phyloP scores from a whole-genome alignment of 2,329 filamentous ascomycete species.

The Sporothrix mexicana region DNA sequence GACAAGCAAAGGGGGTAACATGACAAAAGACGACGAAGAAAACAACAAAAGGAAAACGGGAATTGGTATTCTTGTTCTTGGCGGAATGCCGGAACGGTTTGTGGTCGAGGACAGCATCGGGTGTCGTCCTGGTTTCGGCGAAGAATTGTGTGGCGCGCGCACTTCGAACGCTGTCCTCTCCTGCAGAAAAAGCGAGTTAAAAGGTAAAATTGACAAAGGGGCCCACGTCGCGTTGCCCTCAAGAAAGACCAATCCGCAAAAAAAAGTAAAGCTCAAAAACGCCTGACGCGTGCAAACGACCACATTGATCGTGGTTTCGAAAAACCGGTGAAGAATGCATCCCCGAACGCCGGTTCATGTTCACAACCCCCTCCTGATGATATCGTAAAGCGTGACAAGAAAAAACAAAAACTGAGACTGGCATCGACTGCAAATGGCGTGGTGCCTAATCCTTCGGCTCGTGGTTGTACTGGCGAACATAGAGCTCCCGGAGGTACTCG shows the following conservation, averaged over 20 bases:
- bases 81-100: not conserved
- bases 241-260: not conserved
- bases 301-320: slow-evolving; percentile 14
- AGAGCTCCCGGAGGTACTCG: slow-evolving; percentile 62
- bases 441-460: slow-evolving; percentile 25
- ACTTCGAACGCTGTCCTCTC: slow-evolving; percentile 14
- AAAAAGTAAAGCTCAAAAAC: not conserved
- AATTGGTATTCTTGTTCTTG: slow-evolving; percentile 10
- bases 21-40: not conserved
- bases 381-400: not conserved
- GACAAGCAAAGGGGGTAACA: not conserved
- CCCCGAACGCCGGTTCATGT: not conserved
- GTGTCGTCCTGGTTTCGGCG: slow-evolving; percentile 5
- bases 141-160: not conserved
- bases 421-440: not conserved
- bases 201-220: slow-evolving; percentile 3
- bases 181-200: slow-evolving; percentile 15
- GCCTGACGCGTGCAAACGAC: not conserved
- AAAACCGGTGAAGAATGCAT: slow-evolving; percentile 6
- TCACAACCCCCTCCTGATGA: not conserved
- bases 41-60: slow-evolving; percentile 6
- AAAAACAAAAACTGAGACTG: not conserved
- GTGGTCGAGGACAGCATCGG: slow-evolving; percentile 11
- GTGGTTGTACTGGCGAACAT: slow-evolving; percentile 48
- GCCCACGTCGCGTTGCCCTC: not conserved